Evolutionary conservation across 2,329 filamentous ascomycete species (phyloP).

Genomic region (Leptosphaerulina australis): DNA sequence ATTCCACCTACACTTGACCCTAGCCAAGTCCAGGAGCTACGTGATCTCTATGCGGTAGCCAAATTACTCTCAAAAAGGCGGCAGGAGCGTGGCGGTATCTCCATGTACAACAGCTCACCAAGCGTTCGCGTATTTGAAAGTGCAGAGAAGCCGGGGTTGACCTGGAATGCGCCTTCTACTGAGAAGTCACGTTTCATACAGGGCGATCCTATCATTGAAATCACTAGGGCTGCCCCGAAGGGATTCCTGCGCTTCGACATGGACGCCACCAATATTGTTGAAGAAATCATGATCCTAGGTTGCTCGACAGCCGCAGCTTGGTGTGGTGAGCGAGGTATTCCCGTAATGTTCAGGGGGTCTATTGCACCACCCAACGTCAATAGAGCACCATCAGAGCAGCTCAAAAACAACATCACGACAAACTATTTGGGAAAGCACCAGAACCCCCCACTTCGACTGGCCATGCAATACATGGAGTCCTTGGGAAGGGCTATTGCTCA

Average conservation of each 20-base stretch:
- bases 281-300: slow-evolving; percentile 62
- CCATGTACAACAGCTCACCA: slow-evolving; percentile 36
- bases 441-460: slow-evolving; percentile 44
- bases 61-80: slow-evolving; percentile 41
- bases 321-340: slow-evolving; percentile 59
- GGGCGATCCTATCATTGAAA: slow-evolving; percentile 54
- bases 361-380: slow-evolving; percentile 26
- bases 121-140: slow-evolving; percentile 48
- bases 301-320: slow-evolving; percentile 58
- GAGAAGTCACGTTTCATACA: slow-evolving; percentile 46
- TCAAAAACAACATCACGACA: slow-evolving; percentile 44
- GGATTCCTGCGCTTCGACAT: slow-evolving; percentile 22
- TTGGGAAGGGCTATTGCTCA: slow-evolving; percentile 53
- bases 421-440: slow-evolving; percentile 47
- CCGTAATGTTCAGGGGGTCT: slow-evolving; percentile 57
- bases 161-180: slow-evolving; percentile 50
- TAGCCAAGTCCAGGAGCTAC: slow-evolving; percentile 42
- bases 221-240: slow-evolving; percentile 18
- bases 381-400: slow-evolving; percentile 20
- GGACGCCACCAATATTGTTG: slow-evolving; percentile 39
- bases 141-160: slow-evolving; percentile 39
- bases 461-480: slow-evolving; percentile 51
- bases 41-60: slow-evolving; percentile 45
- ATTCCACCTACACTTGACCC: slow-evolving; percentile 24
- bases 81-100: slow-evolving; percentile 47